Base-by-base conservation (phyloP, 805 yeast species). In the Yamadazyma tumulicola region DNA sequence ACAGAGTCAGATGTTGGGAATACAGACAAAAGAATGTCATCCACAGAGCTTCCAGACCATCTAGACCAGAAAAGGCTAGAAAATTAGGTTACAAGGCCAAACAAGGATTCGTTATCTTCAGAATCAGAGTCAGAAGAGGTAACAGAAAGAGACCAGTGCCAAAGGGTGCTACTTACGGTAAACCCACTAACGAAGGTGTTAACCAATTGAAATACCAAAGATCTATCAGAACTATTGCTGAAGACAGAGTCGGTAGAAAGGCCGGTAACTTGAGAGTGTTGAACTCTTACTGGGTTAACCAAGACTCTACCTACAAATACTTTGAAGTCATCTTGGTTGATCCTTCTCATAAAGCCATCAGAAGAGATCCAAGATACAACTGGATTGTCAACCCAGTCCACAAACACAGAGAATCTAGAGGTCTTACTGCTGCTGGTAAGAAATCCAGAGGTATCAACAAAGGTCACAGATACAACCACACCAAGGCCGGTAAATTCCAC, bases 111-210 rank as follows among this genome's bases (percentile, higher is more conserved):
- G 96, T 85, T 55, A 79, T 93, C 81, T 93, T 76, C 96, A 84
- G 98, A 75, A 76, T 91, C 74, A 87, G 98, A 77, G 97, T 93
- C 64, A 87, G 97, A 79, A 86, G 98, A 77, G 98, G 98, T 81
- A 91, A 91, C 81, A 89, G 98, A 85, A 93, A 93, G 96, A 87
- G 96, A 79, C 97, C 97, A 62, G 97, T 84, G 63, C 88, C 94
- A 78, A 93, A 93, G 93, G 98, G 98, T 86, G 97, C 97, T 66
- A 93, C 97, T 70, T 91, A 93, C 83, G 98, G 98, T 86, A 93
- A 93, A 85, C 98, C 98, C 83, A 93, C 98, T 79, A 93, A 93
- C 95, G 95, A 87, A 79, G 98, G 98, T 86, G 93, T 93, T 57
- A 81, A 80, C 80, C 97, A 93, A 74, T 85, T 93, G 78, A 93